These are phyloP conservation scores for Xylariaceae sp. DNA, from an alignment of 2,329 filamentous ascomycete genomes.

Conservation along the genomic window DNA sequence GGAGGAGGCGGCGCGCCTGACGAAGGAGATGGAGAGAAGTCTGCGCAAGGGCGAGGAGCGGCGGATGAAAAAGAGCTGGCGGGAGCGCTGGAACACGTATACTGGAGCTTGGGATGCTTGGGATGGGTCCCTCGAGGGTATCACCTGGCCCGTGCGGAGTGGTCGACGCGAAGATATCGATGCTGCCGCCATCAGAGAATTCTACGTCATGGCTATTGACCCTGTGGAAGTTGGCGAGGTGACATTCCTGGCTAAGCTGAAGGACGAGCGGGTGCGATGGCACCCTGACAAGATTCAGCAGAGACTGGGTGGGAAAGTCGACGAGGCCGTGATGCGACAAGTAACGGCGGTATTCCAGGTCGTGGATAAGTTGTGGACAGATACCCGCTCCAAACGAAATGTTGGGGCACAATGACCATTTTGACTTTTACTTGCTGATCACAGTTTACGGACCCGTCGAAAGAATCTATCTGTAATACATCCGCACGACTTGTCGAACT, in stretches of 20 bases:
- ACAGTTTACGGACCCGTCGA: background rate
- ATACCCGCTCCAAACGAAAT: slow-evolving; percentile 39
- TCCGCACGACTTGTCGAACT: background rate
- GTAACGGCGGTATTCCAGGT: slow-evolving; percentile 91
- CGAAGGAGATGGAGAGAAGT: slow-evolving; percentile 63
- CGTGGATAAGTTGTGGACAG: slow-evolving; percentile 74
- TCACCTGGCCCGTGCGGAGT: slow-evolving; percentile 69
- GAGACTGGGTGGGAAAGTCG: slow-evolving; percentile 67
- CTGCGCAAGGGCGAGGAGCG: slow-evolving; percentile 62
- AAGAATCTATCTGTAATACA: background rate
- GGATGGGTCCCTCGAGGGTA: slow-evolving; percentile 37
- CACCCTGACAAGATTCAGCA: slow-evolving; percentile 98
- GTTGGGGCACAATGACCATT: slow-evolving; percentile 14
- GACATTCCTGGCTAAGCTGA: slow-evolving; percentile 52
- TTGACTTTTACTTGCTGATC: background rate
- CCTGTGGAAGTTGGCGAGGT: slow-evolving; percentile 40
- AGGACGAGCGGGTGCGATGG: slow-evolving; percentile 85
- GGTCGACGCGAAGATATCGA: slow-evolving; percentile 40
- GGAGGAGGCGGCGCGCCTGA: slow-evolving; percentile 42
- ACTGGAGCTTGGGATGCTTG: slow-evolving; percentile 53
- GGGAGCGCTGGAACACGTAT: slow-evolving; percentile 61
- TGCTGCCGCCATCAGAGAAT: slow-evolving; percentile 36
- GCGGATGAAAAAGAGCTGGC: slow-evolving; percentile 48
- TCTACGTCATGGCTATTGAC: slow-evolving; percentile 53
- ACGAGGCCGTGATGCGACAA: slow-evolving; percentile 64